Base-by-base conservation (phyloP, 495 filamentous ascomycete species). In the Annulohypoxylon stygium region DNA sequence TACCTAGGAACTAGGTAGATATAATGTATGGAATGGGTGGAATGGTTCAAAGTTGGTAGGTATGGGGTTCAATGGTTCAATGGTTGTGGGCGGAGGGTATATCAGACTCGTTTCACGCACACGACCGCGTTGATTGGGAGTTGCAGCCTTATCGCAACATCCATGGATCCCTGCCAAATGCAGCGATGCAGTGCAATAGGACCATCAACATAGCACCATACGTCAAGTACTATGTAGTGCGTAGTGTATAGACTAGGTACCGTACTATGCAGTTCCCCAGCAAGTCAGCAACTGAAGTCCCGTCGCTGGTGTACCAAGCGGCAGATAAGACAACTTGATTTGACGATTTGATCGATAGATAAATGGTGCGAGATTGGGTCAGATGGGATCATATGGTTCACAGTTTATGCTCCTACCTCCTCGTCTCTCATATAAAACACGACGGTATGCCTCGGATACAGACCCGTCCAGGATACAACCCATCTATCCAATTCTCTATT, bases 71-170 rank as follows among this genome's bases (percentile, higher is more conserved):
- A 55, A 34, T 55, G 23, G 51, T 55, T 55, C 25, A 30, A 55
- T 23, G 18, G 26, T 25, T 14, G 26, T 62, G 61, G 66, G 51
- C 50, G 73, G 64, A 75, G 68, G 66, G 71, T 74, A 71, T 74
- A 74, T 67, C 63, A 67, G 37, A 67, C 6, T 76, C 51, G 71
- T 74, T 74, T 75, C 73, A 75, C 73, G 47, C 73, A 65, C 58
- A 53, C 39, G 61, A n/a, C n/a, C 23, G 45, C 70, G 71, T 71
- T 60, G 57, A 60, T 60, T 60, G 57, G 76, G 76, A 71, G 69
- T 76, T 62, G 74, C 73, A 80, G 79, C 78, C 81, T 83, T 83
- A 83, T 83, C 81, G 78, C 67, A 30, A 30, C 30, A 30, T 30
- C 2, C 30, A 30, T 4, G 60, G 71, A 82, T 77, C 79, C 80